phyloP scores from a whole-genome alignment of 257 asterid genomes.

The Linaria vulgaris region DNA sequence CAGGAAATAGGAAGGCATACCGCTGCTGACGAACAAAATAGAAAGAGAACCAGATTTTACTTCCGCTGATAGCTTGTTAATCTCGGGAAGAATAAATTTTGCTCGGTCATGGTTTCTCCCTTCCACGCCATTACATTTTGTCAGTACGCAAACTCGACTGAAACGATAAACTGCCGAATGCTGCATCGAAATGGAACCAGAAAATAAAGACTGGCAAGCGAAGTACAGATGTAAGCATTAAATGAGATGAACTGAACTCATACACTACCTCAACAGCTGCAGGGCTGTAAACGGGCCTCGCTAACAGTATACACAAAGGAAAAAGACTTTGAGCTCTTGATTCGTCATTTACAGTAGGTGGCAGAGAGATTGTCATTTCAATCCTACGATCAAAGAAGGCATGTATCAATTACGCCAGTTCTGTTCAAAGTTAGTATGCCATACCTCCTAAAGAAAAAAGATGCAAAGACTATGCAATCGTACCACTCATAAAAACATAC shows the following conservation, averaged over 20 bases:
- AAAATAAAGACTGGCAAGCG: slow-evolving; percentile 14
- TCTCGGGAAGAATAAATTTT: slow-evolving; percentile 80
- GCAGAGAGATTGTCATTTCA: slow-evolving; percentile 74
- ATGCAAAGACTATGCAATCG: slow-evolving; percentile 19
- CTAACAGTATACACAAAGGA: slow-evolving; percentile 85
- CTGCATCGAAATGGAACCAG: slow-evolving; percentile 49
- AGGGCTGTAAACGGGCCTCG: slow-evolving; percentile 62
- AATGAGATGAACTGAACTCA: slow-evolving; percentile 23
- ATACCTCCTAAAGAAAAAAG: neutral
- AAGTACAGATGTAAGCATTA: slow-evolving; percentile 22
- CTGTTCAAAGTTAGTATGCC: slow-evolving; percentile 1
- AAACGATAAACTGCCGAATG: slow-evolving; percentile 64
- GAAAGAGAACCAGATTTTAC: slow-evolving; percentile 75
- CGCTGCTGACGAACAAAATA: slow-evolving; percentile 77
- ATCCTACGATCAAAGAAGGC: slow-evolving; percentile 50
- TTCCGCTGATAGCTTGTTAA: slow-evolving; percentile 70
- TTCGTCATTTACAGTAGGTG: slow-evolving; percentile 63
- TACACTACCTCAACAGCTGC: slow-evolving; percentile 61
- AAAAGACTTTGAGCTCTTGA: slow-evolving; percentile 60
- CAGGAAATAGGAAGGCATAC: slow-evolving; percentile 46
- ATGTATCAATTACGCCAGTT: slow-evolving; percentile 19
- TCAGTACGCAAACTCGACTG: slow-evolving; percentile 62
- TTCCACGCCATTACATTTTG: slow-evolving; percentile 57
- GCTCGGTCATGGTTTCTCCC: slow-evolving; percentile 57
- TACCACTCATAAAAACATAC: slow-evolving; percentile 8